A percentile compares a stretch with the other conserved stretches of the same genome.
Conservation (phyloP, 2,329 filamentous ascomycete genomes). For the Rhexocercosporidium sp. region DNA sequence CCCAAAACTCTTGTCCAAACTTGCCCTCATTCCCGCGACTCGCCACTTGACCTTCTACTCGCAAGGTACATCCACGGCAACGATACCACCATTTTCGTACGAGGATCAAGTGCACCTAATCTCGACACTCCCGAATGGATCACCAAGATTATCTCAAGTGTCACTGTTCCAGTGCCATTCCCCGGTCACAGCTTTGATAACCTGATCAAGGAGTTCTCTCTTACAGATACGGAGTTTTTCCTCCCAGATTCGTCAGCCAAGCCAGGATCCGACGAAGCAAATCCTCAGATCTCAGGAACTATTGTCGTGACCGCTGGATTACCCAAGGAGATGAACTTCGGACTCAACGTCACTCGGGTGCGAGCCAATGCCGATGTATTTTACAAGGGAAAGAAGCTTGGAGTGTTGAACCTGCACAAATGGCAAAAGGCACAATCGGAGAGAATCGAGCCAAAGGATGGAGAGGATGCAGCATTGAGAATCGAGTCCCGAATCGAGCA, state of each 20-base stretch:
- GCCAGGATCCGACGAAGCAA: constrained; percentile 72
- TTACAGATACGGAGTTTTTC: constrained; percentile 84
- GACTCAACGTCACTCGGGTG: constrained; percentile 77
- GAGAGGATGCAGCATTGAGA: constrained; percentile 66
- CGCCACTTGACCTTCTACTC: constrained; percentile 83
- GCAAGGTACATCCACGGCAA: constrained; percentile 82
- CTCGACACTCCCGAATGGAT: constrained; percentile 82
- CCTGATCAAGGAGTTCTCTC: constrained; percentile 84
- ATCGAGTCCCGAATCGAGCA: constrained; percentile 79
- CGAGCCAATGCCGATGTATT: constrained; percentile 80
- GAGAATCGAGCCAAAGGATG: constrained; percentile 61
- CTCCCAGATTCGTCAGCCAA: constrained; percentile 82
- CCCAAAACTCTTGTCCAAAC: constrained; percentile 72
- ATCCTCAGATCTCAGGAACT: constrained; percentile 81
- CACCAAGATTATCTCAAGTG: constrained; percentile 75
- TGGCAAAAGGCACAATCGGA: constrained; percentile 88
- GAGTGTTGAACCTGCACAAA: constrained; percentile 75
- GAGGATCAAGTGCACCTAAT: constrained; percentile 72
- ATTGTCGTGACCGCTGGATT: constrained; percentile 79
- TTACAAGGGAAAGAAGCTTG: constrained; percentile 79
- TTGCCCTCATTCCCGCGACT: constrained; percentile 79
- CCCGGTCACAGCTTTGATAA: constrained; percentile 82
- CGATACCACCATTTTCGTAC: constrained; percentile 80
- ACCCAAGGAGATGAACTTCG: constrained; percentile 86
- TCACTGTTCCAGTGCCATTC: constrained; percentile 84